Evolutionary conservation across 2,329 filamentous ascomycete genomes (phyloP).

Genomic region (Fusarium nematophilum): DNA sequence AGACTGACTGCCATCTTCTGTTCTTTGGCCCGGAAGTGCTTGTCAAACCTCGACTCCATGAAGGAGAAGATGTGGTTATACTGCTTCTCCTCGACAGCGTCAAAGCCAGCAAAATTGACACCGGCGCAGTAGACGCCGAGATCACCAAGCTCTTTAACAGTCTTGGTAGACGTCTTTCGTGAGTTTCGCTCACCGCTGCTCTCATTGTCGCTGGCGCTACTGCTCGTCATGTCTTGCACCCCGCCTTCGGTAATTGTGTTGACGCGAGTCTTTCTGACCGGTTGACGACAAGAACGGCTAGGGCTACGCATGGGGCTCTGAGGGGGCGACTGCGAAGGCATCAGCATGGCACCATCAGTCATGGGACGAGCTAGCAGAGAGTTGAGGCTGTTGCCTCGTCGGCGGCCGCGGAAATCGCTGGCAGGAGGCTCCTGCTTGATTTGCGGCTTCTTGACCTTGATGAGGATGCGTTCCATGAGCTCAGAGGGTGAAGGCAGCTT

Average conservation of each 20-base stretch:
- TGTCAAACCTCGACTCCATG: conserved; percentile 88
- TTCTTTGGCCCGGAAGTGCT: conserved; percentile 79
- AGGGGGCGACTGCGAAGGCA: conserved; percentile 63
- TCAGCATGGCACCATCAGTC: conserved; percentile 65
- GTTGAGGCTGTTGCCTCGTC: conserved; percentile 77
- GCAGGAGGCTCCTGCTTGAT: conserved; percentile 53
- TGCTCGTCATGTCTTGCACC: conserved; percentile 66
- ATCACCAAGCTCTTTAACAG: conserved; percentile 82
- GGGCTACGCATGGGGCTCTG: conserved; percentile 66
- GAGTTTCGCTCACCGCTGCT: conserved; percentile 68
- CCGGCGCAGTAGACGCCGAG: conserved; percentile 82
- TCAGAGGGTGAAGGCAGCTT: conserved; percentile 87
- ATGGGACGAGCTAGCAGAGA: conserved; percentile 70
- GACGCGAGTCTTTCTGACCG: conserved; percentile 63
- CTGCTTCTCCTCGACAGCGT: conserved; percentile 79
- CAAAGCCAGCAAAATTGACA: conserved; percentile 87
- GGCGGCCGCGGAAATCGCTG: conserved; percentile 56
- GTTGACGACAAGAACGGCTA: conserved; percentile 61
- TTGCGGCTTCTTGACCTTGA: conserved; percentile 90
- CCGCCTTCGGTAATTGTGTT: conserved; percentile 69
- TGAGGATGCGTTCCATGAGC: conserved; percentile 82
- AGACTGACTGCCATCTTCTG: conserved; percentile 83
- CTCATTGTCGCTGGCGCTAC: conserved; percentile 84
- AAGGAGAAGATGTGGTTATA: conserved; percentile 98
- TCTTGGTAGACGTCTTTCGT: conserved; percentile 82